Evolutionary conservation across 169 alveolate genomes (phyloP).

Genomic region (Eimeria acervulina): DNA sequence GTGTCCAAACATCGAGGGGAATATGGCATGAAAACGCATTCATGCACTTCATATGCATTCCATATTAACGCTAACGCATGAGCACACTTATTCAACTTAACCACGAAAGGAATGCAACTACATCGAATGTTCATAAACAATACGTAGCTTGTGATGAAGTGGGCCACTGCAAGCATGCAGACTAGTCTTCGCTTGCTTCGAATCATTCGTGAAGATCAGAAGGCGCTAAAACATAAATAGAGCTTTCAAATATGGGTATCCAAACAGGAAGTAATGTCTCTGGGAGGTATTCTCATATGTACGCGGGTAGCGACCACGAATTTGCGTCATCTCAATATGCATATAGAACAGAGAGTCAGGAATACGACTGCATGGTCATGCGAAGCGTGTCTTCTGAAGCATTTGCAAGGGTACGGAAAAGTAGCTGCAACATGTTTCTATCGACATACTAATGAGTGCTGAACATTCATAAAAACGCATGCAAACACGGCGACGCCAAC

Average conservation of each 20-base stretch:
- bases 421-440: not conserved
- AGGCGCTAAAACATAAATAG: not conserved
- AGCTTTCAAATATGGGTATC: not conserved
- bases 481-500: not conserved
- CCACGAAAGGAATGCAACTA: not conserved
- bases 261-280: not conserved
- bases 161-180: not conserved
- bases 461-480: not conserved
- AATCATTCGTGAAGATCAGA: not conserved
- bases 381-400: not conserved
- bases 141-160: no score
- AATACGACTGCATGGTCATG: not conserved
- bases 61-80: not conserved
- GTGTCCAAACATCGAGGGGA: not conserved
- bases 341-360: not conserved
- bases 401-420: not conserved
- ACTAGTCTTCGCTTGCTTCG: not conserved
- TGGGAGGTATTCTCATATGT: not conserved
- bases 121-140: not conserved
- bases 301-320: no score
- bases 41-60: not conserved
- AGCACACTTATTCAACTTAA: not conserved
- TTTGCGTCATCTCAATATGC: not conserved
- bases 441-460: not conserved
- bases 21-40: not conserved